Conservation (phyloP, 2,329 filamentous ascomycete genomes). For the Botryotinia convoluta region DNA sequence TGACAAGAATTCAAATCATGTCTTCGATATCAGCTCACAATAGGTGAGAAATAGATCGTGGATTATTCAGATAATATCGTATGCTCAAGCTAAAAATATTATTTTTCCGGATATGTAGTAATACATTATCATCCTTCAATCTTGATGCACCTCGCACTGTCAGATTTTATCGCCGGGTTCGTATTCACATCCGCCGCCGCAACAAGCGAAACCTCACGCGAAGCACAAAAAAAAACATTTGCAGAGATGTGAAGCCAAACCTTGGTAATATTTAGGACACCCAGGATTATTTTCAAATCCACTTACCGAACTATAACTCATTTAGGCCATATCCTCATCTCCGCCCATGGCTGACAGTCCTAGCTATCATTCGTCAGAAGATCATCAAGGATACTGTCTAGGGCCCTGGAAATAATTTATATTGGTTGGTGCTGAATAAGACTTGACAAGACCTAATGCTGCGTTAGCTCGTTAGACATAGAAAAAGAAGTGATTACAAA, state of each 20-base stretch:
- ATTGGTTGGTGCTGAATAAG: slow-evolving; percentile 31
- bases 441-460: slow-evolving; percentile 24
- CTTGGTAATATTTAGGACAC: not conserved
- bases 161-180: slow-evolving; percentile 15
- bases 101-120: slow-evolving; percentile 13
- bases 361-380: slow-evolving; percentile 4
- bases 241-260: not conserved
- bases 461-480: slow-evolving; percentile 20
- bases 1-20: not conserved
- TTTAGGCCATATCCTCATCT: slow-evolving; percentile 11
- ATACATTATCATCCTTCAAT: slow-evolving; percentile 18
- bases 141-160: slow-evolving; percentile 9
- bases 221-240: not conserved
- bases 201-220: slow-evolving; percentile 15
- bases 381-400: slow-evolving; percentile 10
- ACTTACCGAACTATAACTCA: not conserved
- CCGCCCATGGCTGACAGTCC: not conserved
- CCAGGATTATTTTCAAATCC: slow-evolving; percentile 2
- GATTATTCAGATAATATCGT: slow-evolving; percentile 6
- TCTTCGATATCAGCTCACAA: not conserved
- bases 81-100: slow-evolving; percentile 2
- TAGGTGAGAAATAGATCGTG: slow-evolving; percentile 3
- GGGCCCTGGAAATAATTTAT: not conserved
- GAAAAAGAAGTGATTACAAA: slow-evolving; percentile 4
- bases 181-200: slow-evolving; percentile 21